phyloP scores from a whole-genome alignment of 2,329 filamentous ascomycete genomes.

The Trichophyton verrucosum region DNA sequence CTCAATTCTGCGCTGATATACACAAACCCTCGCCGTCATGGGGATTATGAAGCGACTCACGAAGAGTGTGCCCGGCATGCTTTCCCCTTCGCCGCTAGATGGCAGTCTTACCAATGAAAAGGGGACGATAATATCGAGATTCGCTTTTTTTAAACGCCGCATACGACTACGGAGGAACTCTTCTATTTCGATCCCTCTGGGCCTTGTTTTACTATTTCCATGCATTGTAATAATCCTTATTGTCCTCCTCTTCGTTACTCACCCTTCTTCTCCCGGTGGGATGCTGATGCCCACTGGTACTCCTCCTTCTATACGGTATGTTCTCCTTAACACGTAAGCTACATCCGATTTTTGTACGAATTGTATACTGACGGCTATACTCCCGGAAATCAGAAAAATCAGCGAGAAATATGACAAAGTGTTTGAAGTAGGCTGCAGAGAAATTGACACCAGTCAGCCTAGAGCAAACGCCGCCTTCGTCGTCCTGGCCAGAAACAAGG shows the following conservation, averaged over 20 bases:
- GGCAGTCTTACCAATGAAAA: slow-evolving; percentile 34
- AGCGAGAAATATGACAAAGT: slow-evolving; percentile 96
- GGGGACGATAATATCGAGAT: slow-evolving; percentile 34
- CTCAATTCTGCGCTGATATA: background rate
- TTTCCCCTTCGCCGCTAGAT: slow-evolving; percentile 31
- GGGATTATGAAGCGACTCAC: slow-evolving; percentile 42
- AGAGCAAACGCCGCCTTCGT: slow-evolving; percentile 93
- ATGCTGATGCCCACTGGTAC: slow-evolving; percentile 80
- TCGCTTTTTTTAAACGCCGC: slow-evolving; percentile 75
- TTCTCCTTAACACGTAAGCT: slow-evolving; percentile 10
- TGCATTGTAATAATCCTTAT: slow-evolving; percentile 84
- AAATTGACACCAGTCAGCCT: slow-evolving; percentile 60
- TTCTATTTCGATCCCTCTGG: slow-evolving; percentile 79
- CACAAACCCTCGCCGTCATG: slow-evolving; percentile 29
- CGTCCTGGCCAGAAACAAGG: slow-evolving; percentile 88
- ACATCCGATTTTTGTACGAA: no score
- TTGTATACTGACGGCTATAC: background rate
- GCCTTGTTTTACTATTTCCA: slow-evolving; percentile 85
- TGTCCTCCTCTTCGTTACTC: slow-evolving; percentile 74
- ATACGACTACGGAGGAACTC: slow-evolving; percentile 86
- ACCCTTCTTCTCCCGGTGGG: slow-evolving; percentile 68
- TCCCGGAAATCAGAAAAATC: slow-evolving; percentile 60
- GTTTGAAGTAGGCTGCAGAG: slow-evolving; percentile 76
- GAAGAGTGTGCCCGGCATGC: slow-evolving; percentile 39
- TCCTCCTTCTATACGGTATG: slow-evolving; percentile 79